These are phyloP conservation scores for Metschnikowia lunata DNA, from an alignment of 805 yeast genomes.

Conservation along the genomic window DNA sequence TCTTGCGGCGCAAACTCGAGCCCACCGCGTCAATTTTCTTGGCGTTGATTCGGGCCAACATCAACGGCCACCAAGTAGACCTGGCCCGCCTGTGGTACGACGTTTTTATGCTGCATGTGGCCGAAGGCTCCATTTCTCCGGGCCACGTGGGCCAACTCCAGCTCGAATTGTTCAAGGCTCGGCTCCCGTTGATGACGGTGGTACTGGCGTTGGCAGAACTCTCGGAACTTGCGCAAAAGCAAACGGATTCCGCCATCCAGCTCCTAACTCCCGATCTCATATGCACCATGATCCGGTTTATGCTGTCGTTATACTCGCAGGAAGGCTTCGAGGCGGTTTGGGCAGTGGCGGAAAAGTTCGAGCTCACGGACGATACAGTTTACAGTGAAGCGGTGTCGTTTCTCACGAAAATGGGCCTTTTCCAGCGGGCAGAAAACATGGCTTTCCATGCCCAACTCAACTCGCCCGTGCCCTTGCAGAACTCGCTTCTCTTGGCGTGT, in stretches of 20 bases:
- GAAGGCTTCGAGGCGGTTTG: slow-evolving; percentile 18
- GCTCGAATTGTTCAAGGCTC: slow-evolving; percentile 24
- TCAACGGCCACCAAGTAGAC: slow-evolving; percentile 32
- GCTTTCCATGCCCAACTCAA: slow-evolving; percentile 29
- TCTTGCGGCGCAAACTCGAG: slow-evolving; percentile 40
- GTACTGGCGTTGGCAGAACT: slow-evolving; percentile 26
- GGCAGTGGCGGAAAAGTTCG: slow-evolving; percentile 16
- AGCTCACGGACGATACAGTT: slow-evolving; percentile 22
- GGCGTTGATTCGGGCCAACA: slow-evolving; percentile 42
- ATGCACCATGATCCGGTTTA: slow-evolving; percentile 18
- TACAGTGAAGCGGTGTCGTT: slow-evolving; percentile 26
- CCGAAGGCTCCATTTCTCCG: slow-evolving; percentile 10
- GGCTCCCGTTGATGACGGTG: slow-evolving; percentile 24
- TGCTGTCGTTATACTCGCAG: slow-evolving; percentile 20
- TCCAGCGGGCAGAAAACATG: slow-evolving; percentile 29
- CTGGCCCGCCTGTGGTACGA: slow-evolving; percentile 30
- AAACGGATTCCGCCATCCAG: slow-evolving; percentile 10
- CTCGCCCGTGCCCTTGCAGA: slow-evolving; percentile 27
- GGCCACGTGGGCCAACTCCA: slow-evolving; percentile 22
- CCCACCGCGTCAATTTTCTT: slow-evolving; percentile 45
- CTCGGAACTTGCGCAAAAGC: slow-evolving; percentile 18
- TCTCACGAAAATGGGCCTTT: slow-evolving; percentile 28
- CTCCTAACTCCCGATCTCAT: slow-evolving; percentile 19
- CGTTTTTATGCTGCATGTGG: slow-evolving; percentile 25
- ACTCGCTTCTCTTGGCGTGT: slow-evolving; percentile 22